Evolutionary conservation across 176 grass and related monocot species (phyloP).

Genomic region (Phoenix dactylifera): DNA sequence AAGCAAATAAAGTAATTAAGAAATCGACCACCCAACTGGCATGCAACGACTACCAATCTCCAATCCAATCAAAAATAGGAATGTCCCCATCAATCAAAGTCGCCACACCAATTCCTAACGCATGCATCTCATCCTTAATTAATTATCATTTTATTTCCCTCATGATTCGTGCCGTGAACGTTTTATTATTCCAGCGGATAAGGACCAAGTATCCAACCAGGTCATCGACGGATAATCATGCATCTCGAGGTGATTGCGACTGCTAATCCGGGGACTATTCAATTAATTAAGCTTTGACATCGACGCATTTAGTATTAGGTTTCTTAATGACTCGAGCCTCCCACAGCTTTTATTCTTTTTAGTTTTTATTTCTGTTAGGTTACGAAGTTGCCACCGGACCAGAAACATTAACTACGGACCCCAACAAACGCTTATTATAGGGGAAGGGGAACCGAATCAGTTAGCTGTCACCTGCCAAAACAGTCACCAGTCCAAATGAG

Average conservation of each 20-base stretch:
- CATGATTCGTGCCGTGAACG: slow-evolving; percentile 29
- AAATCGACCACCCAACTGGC: background rate
- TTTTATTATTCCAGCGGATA: slow-evolving; percentile 24
- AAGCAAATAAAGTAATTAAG: too few species aligned
- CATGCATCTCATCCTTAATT: background rate
- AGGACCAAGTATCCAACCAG: slow-evolving; percentile 13
- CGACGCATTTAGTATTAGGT: too few species aligned
- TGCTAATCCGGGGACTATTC: too few species aligned
- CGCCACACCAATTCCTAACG: background rate
- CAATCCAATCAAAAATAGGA: background rate
- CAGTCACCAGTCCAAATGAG: too few species aligned
- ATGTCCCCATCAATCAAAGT: background rate
- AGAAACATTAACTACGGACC: too few species aligned
- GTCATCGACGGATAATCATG: slow-evolving; percentile 1
- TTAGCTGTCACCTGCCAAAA: slow-evolving; percentile 23
- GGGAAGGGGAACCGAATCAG: slow-evolving; percentile 3
- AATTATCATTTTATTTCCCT: background rate
- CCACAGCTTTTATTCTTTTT: too few species aligned
- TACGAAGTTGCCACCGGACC: too few species aligned
- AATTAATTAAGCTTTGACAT: too few species aligned
- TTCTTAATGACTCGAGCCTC: too few species aligned
- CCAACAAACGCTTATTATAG: too few species aligned
- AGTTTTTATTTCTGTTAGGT: too few species aligned
- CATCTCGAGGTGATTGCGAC: too few species aligned
- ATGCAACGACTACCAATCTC: slow-evolving; percentile 1